Base-by-base conservation (phyloP, 1,139 yeast species). In the Scheffersomyces quercinus region DNA sequence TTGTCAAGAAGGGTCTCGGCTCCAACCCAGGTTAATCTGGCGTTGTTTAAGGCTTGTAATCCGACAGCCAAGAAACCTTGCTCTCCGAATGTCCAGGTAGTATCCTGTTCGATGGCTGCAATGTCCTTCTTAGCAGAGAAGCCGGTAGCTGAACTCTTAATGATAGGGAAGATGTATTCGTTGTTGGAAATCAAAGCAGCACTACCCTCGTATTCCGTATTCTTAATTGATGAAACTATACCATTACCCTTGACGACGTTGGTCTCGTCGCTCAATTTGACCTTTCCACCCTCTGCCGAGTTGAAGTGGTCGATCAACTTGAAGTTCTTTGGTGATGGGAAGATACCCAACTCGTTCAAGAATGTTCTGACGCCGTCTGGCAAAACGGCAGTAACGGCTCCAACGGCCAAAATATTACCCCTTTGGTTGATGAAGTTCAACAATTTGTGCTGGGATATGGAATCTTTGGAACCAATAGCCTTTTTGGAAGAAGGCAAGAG, bases 11-110 rank as follows among this genome's bases (percentile, higher is more conserved):
- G 67, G 10, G 75, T 73, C 12, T 67, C 68, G 36, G 87, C 76
- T 14, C 98, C 99, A 12, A 86, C 56, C 96, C 98, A 90, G 11
- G 79, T 64, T 37, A 83, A 75, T 55, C 99, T 82, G 3, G 95
- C 88, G 58, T 88, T 89, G 61, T 80, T 79, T 48, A 83, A 73
- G 36, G 86, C 87, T 70, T 95, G 99, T 58, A 89, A 79, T 1
- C 83, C 95, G n/a, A 83, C 95, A 20, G 84, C 81, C 44, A 88
- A 62, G 60, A 73, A 82, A 11, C 89, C 89, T 67, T 91, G 96
- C 40, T 81, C 73, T 26, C 99, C 99, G 38, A 83, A 71, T 9
- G 88, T 83, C 96, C 97, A 95, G 7, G 77, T 64, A 26, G 74
- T 73, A 29, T 83, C 85, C 30, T 60, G 55, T 12, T 64, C 64